phyloP scores from a whole-genome alignment of 768 basidiomycete genomes.

The Termitomyces eurrhizus region DNA sequence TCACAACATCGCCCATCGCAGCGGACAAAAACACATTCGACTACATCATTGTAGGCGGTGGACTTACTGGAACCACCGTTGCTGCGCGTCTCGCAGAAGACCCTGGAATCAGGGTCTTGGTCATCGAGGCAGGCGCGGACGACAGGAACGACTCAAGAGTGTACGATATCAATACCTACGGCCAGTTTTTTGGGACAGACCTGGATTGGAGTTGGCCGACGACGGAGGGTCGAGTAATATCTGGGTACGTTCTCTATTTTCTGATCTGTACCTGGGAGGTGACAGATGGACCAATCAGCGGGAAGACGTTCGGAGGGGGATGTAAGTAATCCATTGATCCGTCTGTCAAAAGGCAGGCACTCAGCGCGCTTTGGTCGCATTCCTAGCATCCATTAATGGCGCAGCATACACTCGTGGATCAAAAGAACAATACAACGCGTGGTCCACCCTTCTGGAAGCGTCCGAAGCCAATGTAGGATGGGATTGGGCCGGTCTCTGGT shows the following conservation, averaged over 20 bases:
- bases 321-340: constrained; percentile 22
- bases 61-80: constrained; percentile 45
- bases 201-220: constrained; percentile 46
- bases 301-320: constrained; percentile 43
- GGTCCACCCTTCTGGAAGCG: constrained; percentile 32
- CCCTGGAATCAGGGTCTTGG: constrained; percentile 35
- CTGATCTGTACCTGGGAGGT: not conserved
- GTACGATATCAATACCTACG: constrained; percentile 43
- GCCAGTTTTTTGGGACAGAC: constrained; percentile 34
- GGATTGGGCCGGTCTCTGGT: constrained; percentile 41
- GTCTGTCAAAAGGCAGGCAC: not conserved
- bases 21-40: constrained; percentile 36
- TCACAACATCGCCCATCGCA: constrained; percentile 27
- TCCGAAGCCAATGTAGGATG: constrained; percentile 41
- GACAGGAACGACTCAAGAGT: constrained; percentile 38
- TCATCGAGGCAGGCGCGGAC: constrained; percentile 50
- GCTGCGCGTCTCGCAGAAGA: constrained; percentile 46
- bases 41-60: constrained; percentile 44
- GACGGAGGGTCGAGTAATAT: constrained; percentile 34
- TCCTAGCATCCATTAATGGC: constrained; percentile 44
- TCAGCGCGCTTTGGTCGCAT: not conserved
- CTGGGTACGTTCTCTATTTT: constrained; percentile 27
- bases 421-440: constrained; percentile 41
- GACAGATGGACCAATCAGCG: constrained; percentile 22
- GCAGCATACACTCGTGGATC: constrained; percentile 41